Conservation (phyloP, 805 yeast species). For the Yarrowia sp. region DNA sequence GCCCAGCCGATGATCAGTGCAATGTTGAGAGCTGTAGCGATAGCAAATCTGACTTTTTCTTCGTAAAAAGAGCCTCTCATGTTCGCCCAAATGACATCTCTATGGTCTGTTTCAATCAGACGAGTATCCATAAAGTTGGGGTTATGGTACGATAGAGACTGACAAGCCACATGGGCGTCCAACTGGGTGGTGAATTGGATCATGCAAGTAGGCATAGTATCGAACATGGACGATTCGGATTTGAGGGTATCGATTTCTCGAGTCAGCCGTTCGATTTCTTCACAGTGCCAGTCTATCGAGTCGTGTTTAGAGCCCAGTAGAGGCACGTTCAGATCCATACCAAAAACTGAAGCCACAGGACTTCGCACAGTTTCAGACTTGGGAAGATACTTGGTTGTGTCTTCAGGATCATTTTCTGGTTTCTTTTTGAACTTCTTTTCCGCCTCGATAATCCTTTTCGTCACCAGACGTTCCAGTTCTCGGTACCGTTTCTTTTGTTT, state of each 20-base stretch:
- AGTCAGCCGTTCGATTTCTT: conserved; percentile 62
- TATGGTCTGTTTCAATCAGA: conserved; percentile 51
- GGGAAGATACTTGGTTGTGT: not conserved
- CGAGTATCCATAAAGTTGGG: not conserved
- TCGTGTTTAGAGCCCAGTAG: conserved; percentile 67
- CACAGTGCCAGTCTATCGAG: conserved; percentile 63
- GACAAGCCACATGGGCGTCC: conserved; percentile 63
- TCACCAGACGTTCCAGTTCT: conserved; percentile 39
- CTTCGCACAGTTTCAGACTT: not conserved
- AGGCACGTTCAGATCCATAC: conserved; percentile 38
- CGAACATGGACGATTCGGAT: conserved; percentile 44
- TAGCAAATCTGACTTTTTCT: conserved; percentile 41
- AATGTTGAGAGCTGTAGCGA: conserved; percentile 48
- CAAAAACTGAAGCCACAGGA: not conserved
- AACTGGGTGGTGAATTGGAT: conserved; percentile 56
- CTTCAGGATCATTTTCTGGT: conserved; percentile 33
- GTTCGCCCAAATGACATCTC: conserved; percentile 71
- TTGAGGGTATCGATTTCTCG: conserved; percentile 56
- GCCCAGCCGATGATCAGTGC: conserved; percentile 66
- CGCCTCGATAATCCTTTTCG: conserved; percentile 32
- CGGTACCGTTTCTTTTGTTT: conserved; percentile 26
- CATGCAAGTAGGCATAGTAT: conserved; percentile 43
- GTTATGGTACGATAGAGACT: conserved; percentile 42
- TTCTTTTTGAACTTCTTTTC: conserved; percentile 36
- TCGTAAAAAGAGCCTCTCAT: conserved; percentile 42